Percentiles rank a stretch among this genome's conserved stretches.
These are phyloP conservation scores for Lepidium africanum DNA, from an alignment of 345 rosid species.

Conservation along the genomic window DNA sequence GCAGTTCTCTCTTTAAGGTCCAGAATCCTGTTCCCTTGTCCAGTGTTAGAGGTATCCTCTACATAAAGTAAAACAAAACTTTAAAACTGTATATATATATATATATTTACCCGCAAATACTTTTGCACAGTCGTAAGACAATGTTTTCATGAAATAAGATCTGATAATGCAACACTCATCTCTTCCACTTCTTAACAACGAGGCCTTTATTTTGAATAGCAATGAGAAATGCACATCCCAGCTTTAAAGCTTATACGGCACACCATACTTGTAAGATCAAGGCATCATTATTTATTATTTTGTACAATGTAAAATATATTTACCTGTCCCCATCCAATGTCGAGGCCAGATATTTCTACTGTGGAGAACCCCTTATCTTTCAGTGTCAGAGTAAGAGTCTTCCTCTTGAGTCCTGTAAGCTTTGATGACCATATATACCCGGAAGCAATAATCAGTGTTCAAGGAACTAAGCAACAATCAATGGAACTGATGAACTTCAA, in stretches of 20 bases:
- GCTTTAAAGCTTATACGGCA: neutral
- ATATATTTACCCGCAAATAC: neutral
- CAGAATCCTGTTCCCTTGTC: slow-evolving; percentile 51
- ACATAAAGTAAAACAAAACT: neutral
- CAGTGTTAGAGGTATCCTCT: slow-evolving; percentile 69
- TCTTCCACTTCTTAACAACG: neutral
- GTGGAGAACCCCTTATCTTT: slow-evolving; percentile 41
- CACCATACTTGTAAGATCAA: neutral
- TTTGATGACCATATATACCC: slow-evolving; percentile 30
- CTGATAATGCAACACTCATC: neutral
- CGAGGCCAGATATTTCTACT: slow-evolving; percentile 94
- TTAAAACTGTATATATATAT: neutral
- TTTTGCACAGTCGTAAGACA: neutral
- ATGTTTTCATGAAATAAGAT: neutral
- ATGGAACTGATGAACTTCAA: neutral
- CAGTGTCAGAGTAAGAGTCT: slow-evolving; percentile 56
- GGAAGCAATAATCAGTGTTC: slow-evolving; percentile 4
- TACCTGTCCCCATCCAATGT: slow-evolving; percentile 99
- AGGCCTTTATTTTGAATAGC: neutral
- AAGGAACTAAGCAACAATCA: neutral
- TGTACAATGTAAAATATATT: neutral
- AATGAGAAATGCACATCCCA: neutral
- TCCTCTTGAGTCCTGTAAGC: slow-evolving; percentile 76
- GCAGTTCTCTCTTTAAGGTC: slow-evolving; percentile 61
- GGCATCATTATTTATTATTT: neutral